phyloP scores from a whole-genome alignment of 768 basidiomycete species.

The Boletus insuetus region DNA sequence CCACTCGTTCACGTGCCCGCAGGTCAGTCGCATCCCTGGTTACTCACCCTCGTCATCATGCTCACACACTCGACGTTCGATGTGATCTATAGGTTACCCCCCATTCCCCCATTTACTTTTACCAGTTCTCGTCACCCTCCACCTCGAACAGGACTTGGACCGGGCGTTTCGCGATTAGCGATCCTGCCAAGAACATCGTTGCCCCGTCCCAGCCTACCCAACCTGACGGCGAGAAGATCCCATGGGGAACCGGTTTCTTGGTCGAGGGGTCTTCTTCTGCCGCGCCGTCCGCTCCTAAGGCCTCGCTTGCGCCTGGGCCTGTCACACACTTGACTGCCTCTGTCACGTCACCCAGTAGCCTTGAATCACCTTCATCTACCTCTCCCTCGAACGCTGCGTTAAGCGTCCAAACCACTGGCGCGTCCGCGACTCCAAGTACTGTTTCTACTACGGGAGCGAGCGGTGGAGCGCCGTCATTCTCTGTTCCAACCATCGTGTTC shows the following conservation, averaged over 20 bases:
- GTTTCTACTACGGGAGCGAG: not conserved
- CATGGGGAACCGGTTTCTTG: conserved; percentile 68
- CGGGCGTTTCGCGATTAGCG: conserved; percentile 72
- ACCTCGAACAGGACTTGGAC: conserved; percentile 56
- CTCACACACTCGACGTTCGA: not conserved
- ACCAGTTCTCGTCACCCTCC: conserved; percentile 59
- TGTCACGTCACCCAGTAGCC: too few species aligned
- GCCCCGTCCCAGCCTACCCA: conserved; percentile 53
- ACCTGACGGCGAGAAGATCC: conserved; percentile 46
- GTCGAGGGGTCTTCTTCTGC: conserved; percentile 34
- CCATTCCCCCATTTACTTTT: conserved; percentile 74
- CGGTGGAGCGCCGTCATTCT: conserved; percentile 2
- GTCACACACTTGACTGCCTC: too few species aligned
- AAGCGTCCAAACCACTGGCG: not conserved
- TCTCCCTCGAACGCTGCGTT: not conserved
- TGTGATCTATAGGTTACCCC: conserved; percentile 47
- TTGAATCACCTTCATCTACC: not conserved
- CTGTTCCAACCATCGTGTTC: conserved; percentile 7
- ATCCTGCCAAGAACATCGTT: conserved; percentile 41
- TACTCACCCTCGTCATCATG: not conserved
- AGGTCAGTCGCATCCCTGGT: conserved; percentile 39
- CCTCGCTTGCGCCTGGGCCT: too few species aligned
- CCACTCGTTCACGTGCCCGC: conserved; percentile 63
- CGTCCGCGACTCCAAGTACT: not conserved
- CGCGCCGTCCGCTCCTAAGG: not conserved